Percentiles rank a stretch among this genome's conserved stretches.
phyloP scores from a whole-genome alignment of 2,329 filamentous ascomycete species.

The Botrytis fragariae region DNA sequence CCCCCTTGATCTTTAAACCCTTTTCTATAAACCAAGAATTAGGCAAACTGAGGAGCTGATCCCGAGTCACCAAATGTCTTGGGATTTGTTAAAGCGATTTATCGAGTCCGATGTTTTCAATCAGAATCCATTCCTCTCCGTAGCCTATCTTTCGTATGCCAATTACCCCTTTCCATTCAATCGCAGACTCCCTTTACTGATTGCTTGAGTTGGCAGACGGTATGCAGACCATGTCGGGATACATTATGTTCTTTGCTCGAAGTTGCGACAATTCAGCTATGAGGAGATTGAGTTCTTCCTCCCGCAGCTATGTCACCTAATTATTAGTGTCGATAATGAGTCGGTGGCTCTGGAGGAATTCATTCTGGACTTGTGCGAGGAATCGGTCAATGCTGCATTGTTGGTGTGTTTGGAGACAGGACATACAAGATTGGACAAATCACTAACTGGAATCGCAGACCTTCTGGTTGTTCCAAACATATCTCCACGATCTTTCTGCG shows the following conservation, averaged over 20 bases:
- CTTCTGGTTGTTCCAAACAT: conserved; percentile 88
- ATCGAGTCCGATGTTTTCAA: conserved; percentile 94
- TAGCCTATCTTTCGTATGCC: conserved; percentile 78
- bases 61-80: conserved; percentile 55
- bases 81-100: conserved; percentile 86
- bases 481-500: conserved; percentile 73
- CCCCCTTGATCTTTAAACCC: conserved; percentile 22
- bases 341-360: conserved; percentile 90
- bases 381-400: conserved; percentile 80
- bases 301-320: conserved; percentile 81
- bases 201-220: conserved; percentile 52
- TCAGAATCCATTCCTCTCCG: conserved; percentile 82
- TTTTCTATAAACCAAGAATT: conserved; percentile 20
- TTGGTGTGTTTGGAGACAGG: conserved; percentile 55
- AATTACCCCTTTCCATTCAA: conserved; percentile 20
- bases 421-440: conserved; percentile 3
- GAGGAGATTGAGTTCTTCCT: conserved; percentile 93
- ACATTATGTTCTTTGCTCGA: conserved; percentile 84
- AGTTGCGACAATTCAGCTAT: conserved; percentile 84
- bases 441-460: conserved; percentile 53
- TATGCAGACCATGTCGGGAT: conserved; percentile 89
- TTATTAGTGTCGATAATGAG: conserved; percentile 86
- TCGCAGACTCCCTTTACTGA: conserved; percentile 19
- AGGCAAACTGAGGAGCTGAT: conserved; percentile 18
- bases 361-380: conserved; percentile 79